phyloP scores from a whole-genome alignment of 129 eudicot genomes.

The Escallonia rubra region DNA sequence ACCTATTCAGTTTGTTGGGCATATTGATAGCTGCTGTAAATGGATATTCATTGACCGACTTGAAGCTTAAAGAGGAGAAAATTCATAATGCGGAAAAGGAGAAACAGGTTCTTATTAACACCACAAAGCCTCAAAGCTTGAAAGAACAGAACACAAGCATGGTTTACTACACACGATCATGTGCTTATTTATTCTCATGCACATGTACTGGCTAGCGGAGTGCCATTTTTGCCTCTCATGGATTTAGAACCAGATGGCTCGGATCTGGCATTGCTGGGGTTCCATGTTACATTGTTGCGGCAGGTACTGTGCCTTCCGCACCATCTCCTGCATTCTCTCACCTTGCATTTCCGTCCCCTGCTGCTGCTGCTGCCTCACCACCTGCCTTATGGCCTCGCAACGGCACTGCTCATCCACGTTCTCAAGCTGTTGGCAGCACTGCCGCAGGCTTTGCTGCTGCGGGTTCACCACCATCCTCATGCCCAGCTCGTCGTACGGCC shows the following conservation, averaged over 20 bases:
- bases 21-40: no score
- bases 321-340: constrained; percentile 6
- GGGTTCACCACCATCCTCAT: not conserved
- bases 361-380: constrained; percentile 22
- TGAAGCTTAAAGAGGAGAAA: no score
- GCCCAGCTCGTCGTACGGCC: not conserved
- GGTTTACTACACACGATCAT: not conserved
- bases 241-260: not conserved
- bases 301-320: constrained; percentile 14
- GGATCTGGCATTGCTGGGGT: constrained; percentile 6
- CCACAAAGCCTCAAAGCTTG: not conserved
- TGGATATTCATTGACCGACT: no score
- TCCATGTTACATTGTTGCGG: not conserved
- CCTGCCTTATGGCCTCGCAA: constrained; percentile 21
- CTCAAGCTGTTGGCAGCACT: constrained; percentile 26
- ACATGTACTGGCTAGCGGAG: not conserved
- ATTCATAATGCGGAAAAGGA: no score
- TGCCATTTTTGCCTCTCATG: not conserved
- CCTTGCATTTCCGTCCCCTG: not conserved
- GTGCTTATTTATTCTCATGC: not conserved
- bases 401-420: constrained; percentile 9
- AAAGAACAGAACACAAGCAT: not conserved
- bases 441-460: not conserved
- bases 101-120: no score
- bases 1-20: no score